Base-by-base conservation (phyloP, 83 land plant species). In the Picea abies region DNA sequence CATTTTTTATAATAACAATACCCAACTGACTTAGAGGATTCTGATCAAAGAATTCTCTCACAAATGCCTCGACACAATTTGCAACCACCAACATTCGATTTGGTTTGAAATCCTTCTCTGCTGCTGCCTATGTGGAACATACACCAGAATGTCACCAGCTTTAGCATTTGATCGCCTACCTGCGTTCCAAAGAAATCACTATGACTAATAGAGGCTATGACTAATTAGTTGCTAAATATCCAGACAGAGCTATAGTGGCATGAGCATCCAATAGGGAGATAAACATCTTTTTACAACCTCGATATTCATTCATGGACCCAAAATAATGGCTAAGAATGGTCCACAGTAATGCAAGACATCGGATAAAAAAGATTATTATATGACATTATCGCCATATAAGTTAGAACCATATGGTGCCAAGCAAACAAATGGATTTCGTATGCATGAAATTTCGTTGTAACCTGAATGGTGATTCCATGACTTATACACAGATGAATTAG, bases 11-110 rank as follows among this genome's bases (percentile, higher is more conserved):
- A 9, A 89, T 88, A 15, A 96, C 89, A 1, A 98, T 72, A 32
- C 99, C 96, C 67, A 98, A 84, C 75, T 98, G 99, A 82, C 99
- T 96, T 32, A 98, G 90, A n/a, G 99, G 99, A 82, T 98, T 98
- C 87, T 98, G 99, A 84, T 98, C 99, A 89, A 98, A 98, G 80
- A 93, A 98, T 82, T 98, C 99, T 80, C 97, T 91, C 56, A 98
- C 89, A 76, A 98, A 98, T 35, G 93, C 94, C 80, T 98, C 97
- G 4, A 93, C 93, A 82, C 89, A 83, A 88, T 96, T 94, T 47
- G 93, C 94, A 82, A 96, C 93, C 16, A 93, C 93, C 76, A 84
- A 96, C 93, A 94, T 94, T 39, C 99, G 87, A 79, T 90, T 94
- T 5, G 99, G 99, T 25, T 88, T 82, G 62, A 89, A 94, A 87